These are phyloP conservation scores for Aspergillus sclerotioniger DNA, from an alignment of 495 filamentous ascomycete species.

Conservation along the genomic window DNA sequence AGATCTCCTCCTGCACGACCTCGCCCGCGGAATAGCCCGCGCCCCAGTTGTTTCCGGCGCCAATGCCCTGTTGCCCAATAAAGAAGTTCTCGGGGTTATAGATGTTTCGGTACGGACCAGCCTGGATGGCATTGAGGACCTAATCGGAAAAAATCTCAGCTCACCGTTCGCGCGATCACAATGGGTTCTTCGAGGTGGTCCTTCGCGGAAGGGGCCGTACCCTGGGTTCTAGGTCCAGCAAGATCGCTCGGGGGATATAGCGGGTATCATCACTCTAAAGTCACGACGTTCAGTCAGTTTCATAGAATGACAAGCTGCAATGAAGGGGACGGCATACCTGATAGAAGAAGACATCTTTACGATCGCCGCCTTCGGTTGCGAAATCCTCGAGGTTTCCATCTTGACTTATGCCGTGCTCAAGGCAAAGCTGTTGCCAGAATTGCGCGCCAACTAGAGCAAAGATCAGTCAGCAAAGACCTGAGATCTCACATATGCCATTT, in stretches of 20 bases:
- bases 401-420: conserved; percentile 95
- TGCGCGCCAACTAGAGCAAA: conserved; percentile 71
- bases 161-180: conserved; percentile 4
- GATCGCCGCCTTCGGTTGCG: conserved; percentile 92
- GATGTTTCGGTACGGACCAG: conserved; percentile 91
- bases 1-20: conserved; percentile 88
- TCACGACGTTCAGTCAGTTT: conserved; percentile 6
- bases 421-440: conserved; percentile 97
- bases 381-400: conserved; percentile 96
- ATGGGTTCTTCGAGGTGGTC: conserved; percentile 3
- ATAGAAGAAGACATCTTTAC: conserved; percentile 99
- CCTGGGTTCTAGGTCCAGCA: conserved; percentile 91
- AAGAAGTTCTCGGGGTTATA: conserved; percentile 99
- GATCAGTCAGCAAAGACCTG: conserved; percentile 4
- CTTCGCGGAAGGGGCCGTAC: conserved; percentile 44
- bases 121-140: conserved; percentile 91
- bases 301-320: background rate
- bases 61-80: conserved; percentile 83
- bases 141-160: conserved; percentile 29
- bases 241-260: conserved; percentile 94
- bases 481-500: background rate
- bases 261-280: conserved; percentile 84
- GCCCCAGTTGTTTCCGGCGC: conserved; percentile 97
- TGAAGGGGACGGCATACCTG: conserved; percentile 49
- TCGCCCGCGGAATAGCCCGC: conserved; percentile 93